Percentiles rank a stretch among this genome's conserved stretches.
phyloP scores from a whole-genome alignment of 1,139 yeast species.

The Lodderomyces metapsilosis region DNA sequence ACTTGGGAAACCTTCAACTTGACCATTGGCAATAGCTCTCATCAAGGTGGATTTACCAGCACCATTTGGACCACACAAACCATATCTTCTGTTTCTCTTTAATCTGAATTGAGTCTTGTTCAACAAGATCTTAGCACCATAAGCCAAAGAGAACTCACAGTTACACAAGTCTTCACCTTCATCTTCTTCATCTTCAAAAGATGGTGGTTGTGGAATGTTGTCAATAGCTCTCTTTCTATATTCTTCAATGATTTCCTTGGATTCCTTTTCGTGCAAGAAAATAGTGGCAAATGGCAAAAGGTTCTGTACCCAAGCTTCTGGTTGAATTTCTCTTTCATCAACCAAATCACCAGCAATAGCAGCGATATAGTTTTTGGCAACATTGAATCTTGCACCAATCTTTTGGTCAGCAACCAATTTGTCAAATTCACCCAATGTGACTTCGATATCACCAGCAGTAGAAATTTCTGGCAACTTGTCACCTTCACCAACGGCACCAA shows the following conservation, averaged over 20 bases:
- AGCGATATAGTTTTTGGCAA: conserved; percentile 80
- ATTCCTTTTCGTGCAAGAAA: conserved; percentile 90
- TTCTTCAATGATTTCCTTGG: conserved; percentile 87
- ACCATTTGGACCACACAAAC: conserved; percentile 99
- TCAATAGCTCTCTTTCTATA: conserved; percentile 95
- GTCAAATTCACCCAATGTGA: conserved; percentile 80
- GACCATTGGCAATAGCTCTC: conserved; percentile 99
- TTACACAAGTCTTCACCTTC: conserved; percentile 99
- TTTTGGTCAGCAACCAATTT: conserved; percentile 69
- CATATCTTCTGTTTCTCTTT: conserved; percentile 99
- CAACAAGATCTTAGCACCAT: conserved; percentile 99
- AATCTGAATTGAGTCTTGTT: conserved; percentile 99
- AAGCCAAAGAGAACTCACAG: conserved; percentile 99
- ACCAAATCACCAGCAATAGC: conserved; percentile 98
- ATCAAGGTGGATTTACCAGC: conserved; percentile 99
- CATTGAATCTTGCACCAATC: conserved; percentile 73
- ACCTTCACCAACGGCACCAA: conserved; percentile 91
- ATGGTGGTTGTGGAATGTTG: conserved; percentile 95
- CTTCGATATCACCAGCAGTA: conserved; percentile 93
- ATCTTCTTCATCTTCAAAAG: conserved; percentile 98
- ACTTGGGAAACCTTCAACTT: conserved; percentile 99
- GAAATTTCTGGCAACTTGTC: conserved; percentile 94
- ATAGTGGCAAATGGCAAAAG: conserved; percentile 93
- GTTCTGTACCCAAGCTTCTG: conserved; percentile 85
- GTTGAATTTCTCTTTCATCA: conserved; percentile 95